Conservation (phyloP, 495 filamentous ascomycete genomes). For the Annulohypoxylon nitens region DNA sequence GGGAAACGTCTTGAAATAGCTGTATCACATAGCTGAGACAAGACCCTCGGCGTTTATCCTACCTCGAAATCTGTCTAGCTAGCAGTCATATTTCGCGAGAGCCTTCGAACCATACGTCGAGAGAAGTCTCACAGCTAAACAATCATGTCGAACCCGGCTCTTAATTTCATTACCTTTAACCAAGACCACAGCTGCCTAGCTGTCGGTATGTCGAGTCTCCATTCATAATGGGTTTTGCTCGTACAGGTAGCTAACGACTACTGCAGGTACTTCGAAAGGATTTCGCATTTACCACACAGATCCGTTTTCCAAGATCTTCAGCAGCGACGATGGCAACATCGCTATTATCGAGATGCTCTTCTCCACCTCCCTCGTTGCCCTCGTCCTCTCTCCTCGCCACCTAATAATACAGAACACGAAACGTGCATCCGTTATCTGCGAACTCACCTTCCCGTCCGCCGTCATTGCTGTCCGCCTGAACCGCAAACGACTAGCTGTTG, state of each 20-base stretch:
- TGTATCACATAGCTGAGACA: conserved; percentile 13
- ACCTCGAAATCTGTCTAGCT: not conserved
- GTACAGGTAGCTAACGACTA: conserved; percentile 29
- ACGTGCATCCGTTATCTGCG: conserved; percentile 96
- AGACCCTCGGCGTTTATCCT: not conserved
- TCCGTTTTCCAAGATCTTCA: conserved; percentile 92
- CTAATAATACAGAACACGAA: conserved; percentile 98
- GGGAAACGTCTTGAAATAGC: conserved; percentile 12
- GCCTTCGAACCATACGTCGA: not conserved
- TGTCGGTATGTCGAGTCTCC: conserved; percentile 72
- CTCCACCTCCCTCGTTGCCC: conserved; percentile 95
- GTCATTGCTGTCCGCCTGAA: conserved; percentile 94
- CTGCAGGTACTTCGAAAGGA: conserved; percentile 83
- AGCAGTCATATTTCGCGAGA: conserved; percentile 11
- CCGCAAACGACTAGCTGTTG: conserved; percentile 90
- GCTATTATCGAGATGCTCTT: conserved; percentile 98
- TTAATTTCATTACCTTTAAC: conserved; percentile 99
- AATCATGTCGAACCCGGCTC: conserved; percentile 68
- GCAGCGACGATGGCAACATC: conserved; percentile 91
- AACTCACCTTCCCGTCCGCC: conserved; percentile 95
- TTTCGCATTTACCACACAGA: conserved; percentile 97
- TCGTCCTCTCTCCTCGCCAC: conserved; percentile 88
- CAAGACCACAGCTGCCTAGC: conserved; percentile 97
- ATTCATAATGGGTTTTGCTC: not conserved
- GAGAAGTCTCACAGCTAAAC: conserved; percentile 1